A percentile compares a stretch with the other conserved stretches of the same genome.
Conservation (phyloP, 163 green algal species). For the Trebouxiophyceae sp. region DNA sequence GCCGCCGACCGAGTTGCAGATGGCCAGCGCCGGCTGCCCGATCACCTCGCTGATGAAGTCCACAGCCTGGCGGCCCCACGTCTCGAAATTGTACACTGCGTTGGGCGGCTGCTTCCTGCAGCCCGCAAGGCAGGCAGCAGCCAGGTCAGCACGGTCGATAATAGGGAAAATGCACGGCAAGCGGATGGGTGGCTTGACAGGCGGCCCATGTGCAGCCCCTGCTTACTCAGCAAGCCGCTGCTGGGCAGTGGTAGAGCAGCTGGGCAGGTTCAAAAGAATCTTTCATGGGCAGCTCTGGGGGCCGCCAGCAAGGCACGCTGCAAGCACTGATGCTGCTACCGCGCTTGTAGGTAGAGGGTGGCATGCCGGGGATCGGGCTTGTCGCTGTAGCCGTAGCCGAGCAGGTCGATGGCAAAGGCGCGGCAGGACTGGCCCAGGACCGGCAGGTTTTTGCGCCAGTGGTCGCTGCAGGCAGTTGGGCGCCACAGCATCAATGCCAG, state of each 20-base stretch:
- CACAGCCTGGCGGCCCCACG: slow-evolving; percentile 56
- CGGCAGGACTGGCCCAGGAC: slow-evolving; percentile 26
- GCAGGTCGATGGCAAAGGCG: slow-evolving; percentile 84
- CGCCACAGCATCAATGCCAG: background rate
- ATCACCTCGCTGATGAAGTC: slow-evolving; percentile 56
- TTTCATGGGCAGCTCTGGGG: no score
- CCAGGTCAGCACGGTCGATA: no score
- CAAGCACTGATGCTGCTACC: no score
- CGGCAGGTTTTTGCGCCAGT: slow-evolving; percentile 48
- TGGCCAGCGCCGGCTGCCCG: slow-evolving; percentile 56
- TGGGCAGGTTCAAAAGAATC: no score
- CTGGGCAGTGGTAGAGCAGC: no score
- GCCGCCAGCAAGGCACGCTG: no score
- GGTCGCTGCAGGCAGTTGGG: slow-evolving; percentile 17
- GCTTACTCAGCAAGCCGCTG: no score
- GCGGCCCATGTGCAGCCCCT: no score
- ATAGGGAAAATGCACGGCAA: no score
- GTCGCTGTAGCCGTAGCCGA: slow-evolving; percentile 89
- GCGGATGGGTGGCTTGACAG: no score
- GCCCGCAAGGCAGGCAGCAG: no score
- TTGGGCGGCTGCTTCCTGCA: slow-evolving; percentile 32
- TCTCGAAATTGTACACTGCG: slow-evolving; percentile 86
- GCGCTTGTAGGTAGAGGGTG: no score
- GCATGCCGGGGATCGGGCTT: slow-evolving; percentile 68
- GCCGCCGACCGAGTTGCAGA: slow-evolving; percentile 86